Evolutionary conservation across 371 early-diverging fungal genomes (phyloP).

Genomic region (Actinomucor elegans): DNA sequence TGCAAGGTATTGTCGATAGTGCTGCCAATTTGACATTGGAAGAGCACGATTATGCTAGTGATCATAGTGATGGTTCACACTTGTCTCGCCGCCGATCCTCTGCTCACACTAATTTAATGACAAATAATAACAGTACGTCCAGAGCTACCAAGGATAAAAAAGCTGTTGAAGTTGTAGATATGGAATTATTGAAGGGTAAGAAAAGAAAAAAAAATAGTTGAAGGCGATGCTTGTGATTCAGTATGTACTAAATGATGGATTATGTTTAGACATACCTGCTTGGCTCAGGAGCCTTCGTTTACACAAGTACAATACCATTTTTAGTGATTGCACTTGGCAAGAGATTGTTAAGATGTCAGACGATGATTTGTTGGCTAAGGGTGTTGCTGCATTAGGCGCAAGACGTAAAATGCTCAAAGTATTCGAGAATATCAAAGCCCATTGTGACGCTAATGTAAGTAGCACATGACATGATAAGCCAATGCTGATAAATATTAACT

Average conservation of each 20-base stretch:
- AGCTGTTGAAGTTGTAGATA: constrained; percentile 68
- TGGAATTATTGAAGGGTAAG: constrained; percentile 69
- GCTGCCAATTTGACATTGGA: constrained; percentile 22
- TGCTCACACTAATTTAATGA: too few relatives aligned
- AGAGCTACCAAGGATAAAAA: constrained; percentile 65
- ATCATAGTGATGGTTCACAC: constrained; percentile 54
- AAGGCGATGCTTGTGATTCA: background rate
- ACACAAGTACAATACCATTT: constrained; percentile 88
- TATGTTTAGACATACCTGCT: constrained; percentile 76
- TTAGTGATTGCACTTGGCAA: constrained; percentile 78
- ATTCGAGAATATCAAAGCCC: constrained; percentile 79
- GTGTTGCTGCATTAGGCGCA: constrained; percentile 94
- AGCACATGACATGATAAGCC: too few relatives aligned
- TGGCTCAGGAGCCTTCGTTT: constrained; percentile 88
- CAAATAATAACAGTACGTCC: constrained; percentile 21
- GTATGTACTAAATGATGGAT: too few relatives aligned
- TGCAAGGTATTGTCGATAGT: constrained; percentile 18
- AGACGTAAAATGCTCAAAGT: constrained; percentile 95
- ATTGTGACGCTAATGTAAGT: constrained; percentile 55
- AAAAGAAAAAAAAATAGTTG: background rate
- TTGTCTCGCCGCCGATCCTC: constrained; percentile 20
- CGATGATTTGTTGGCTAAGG: constrained; percentile 77
- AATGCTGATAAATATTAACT: background rate
- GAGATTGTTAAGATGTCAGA: constrained; percentile 86
- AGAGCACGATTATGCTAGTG: constrained; percentile 51